These are phyloP conservation scores for Emmonsiellopsis sp. DNA, from an alignment of 2,329 filamentous ascomycete species.

Conservation along the genomic window DNA sequence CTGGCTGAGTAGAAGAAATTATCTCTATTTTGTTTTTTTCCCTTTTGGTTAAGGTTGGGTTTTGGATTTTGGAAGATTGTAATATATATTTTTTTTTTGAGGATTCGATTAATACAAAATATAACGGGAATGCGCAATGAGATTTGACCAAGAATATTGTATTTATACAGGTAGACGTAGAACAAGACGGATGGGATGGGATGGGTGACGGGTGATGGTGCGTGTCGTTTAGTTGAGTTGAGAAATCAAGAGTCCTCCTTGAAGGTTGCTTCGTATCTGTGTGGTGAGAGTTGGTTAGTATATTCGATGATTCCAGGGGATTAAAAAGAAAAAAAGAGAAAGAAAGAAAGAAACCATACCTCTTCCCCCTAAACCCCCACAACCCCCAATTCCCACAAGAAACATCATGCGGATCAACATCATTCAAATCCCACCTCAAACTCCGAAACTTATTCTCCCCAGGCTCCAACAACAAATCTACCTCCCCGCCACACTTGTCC, in stretches of 20 bases:
- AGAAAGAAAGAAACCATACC: slow-evolving; percentile 45
- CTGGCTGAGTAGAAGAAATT: no score
- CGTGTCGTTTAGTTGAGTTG: no score
- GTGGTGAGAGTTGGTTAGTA: slow-evolving; percentile 5
- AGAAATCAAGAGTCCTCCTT: slow-evolving; percentile 15
- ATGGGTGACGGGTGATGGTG: no score
- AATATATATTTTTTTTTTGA: no score
- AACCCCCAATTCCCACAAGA: slow-evolving; percentile 95
- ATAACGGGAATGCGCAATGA: no score
- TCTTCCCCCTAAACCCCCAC: slow-evolving; percentile 96
- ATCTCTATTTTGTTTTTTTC: no score
- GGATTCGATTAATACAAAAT: no score
- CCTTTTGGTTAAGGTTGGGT: no score
- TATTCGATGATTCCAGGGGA: not conserved
- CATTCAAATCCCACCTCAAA: slow-evolving; percentile 92
- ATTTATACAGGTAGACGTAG: no score
- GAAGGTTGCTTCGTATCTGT: slow-evolving; percentile 31
- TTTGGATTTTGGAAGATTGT: no score
- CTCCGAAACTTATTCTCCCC: slow-evolving; percentile 93
- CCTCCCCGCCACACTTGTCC: slow-evolving; percentile 77
- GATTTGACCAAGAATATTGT: no score
- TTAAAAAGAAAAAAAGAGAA: not conserved
- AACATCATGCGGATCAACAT: slow-evolving; percentile 85
- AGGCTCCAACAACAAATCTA: slow-evolving; percentile 83
- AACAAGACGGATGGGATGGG: no score